A percentile compares a stretch with the other conserved stretches of the same genome.
Evolutionary conservation across 2,329 filamentous ascomycete species (phyloP).

Genomic region (Fusarium agapanthi): DNA sequence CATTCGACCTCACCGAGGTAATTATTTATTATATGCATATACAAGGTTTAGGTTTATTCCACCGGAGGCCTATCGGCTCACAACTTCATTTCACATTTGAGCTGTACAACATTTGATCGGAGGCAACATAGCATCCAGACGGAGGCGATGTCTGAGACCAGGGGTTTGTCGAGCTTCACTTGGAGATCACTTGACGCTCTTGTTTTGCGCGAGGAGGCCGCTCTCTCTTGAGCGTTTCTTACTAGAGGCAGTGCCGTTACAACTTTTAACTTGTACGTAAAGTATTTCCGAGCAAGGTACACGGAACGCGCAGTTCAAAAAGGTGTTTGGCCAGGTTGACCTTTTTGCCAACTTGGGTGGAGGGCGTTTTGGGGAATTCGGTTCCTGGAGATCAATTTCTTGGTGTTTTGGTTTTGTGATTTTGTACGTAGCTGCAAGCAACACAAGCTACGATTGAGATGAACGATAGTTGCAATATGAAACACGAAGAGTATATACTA

Average conservation of each 20-base stretch:
- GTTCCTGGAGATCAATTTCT: slow-evolving; percentile 40
- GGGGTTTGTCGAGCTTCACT: slow-evolving; percentile 19
- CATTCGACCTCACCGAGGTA: slow-evolving; percentile 5
- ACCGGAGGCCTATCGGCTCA: slow-evolving; percentile 24
- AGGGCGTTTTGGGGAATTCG: slow-evolving; percentile 40
- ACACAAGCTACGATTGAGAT: slow-evolving; percentile 43
- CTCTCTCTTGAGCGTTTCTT: slow-evolving; percentile 10
- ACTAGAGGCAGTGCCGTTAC: slow-evolving; percentile 15
- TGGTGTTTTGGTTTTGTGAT: slow-evolving; percentile 41
- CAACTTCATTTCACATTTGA: slow-evolving; percentile 35
- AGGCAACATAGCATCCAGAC: slow-evolving; percentile 32
- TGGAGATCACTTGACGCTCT: slow-evolving; percentile 18
- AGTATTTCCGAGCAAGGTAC: slow-evolving; percentile 46
- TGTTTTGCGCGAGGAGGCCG: slow-evolving; percentile 21
- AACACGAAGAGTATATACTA: slow-evolving; percentile 28
- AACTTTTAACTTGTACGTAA: slow-evolving; percentile 50
- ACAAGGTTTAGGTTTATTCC: slow-evolving; percentile 24
- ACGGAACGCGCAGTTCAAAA: slow-evolving; percentile 55
- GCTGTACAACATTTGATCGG: slow-evolving; percentile 45
- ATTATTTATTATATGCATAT: slow-evolving; percentile 37
- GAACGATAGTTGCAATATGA: slow-evolving; percentile 34
- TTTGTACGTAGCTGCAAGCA: slow-evolving; percentile 41
- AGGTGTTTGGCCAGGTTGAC: slow-evolving; percentile 51
- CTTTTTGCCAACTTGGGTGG: slow-evolving; percentile 36
- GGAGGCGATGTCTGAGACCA: slow-evolving; percentile 32